Base-by-base conservation (phyloP, 73 alveolate genomes). In the Tetrahymena malaccensis region DNA sequence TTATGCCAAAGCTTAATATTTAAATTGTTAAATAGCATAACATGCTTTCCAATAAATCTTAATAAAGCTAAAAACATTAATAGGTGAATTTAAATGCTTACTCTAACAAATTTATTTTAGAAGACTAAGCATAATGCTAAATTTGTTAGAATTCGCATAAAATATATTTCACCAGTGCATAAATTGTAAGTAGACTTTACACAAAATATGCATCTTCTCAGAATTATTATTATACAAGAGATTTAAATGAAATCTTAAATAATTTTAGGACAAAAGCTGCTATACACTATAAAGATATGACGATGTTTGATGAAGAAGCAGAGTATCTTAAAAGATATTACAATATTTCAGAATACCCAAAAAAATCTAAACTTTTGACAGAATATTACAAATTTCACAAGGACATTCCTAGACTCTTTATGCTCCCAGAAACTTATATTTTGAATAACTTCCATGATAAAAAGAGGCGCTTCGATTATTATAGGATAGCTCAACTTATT, bases 341-440 rank as follows among this genome's bases (percentile, higher is more conserved):
- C 94, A 33, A 85, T 56, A 50, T 85, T 38, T 84, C 85, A 16
- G 97, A 95, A 89, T 95, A 95, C 85, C 85, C 94, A 33, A 19
- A 56, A 8, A 95, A 95, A 95, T 50, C 94, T 35, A 35, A 95
- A 33, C 43, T 95, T 35, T 93, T 95, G 43, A 95, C 97, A 10
- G 97, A 95, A 95, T 95, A 85, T 58, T 95, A 95, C 22, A 95
- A 95, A 55, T 95, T 95, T 85, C 97, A 95, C 55, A 95, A 95
- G 55, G 97, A 95, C 89, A 83, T 95, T 35, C 97, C 97, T 31
- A 40, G 97, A 35, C 94, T 89, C 4, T 35, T 95, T 34, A 95
- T 56, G 85, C 93, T 44, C 16, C 85, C 55, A 10, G 94, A 85
- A 85, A 57, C 94, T 6, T 56, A 57, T 55, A 95, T 55, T 40